A percentile compares a stretch with the other conserved stretches of the same genome.
These are phyloP conservation scores for Amanita rubescens DNA, from an alignment of 768 basidiomycete genomes.

Conservation along the genomic window DNA sequence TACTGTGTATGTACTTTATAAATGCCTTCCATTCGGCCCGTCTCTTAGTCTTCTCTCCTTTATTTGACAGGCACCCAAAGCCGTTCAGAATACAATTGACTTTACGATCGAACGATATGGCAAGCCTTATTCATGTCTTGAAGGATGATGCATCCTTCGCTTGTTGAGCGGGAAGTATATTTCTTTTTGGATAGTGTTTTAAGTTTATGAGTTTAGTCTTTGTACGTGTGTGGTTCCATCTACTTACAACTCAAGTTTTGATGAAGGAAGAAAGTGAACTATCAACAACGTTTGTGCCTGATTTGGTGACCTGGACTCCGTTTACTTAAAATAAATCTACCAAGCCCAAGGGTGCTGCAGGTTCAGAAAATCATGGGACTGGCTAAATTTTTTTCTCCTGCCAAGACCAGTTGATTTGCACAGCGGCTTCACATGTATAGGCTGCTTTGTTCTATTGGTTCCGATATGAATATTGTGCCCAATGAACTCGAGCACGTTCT, in stretches of 20 bases:
- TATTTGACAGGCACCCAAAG: slow-evolving; percentile 1
- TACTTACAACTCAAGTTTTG: neutral
- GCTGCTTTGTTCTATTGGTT: too few species aligned
- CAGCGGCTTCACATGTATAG: too few species aligned
- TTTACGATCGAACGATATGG: slow-evolving; percentile 1
- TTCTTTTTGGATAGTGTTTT: neutral
- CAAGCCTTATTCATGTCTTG: neutral
- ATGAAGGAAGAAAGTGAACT: too few species aligned
- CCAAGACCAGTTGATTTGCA: too few species aligned
- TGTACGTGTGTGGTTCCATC: neutral
- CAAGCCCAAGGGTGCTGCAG: too few species aligned
- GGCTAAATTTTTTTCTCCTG: too few species aligned
- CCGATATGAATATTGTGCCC: too few species aligned
- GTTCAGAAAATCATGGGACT: too few species aligned
- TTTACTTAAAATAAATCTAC: too few species aligned
- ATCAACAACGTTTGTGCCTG: too few species aligned
- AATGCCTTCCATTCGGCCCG: neutral
- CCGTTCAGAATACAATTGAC: slow-evolving; percentile 1
- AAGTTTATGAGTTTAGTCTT: neutral
- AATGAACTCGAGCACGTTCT: too few species aligned
- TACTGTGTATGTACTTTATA: neutral
- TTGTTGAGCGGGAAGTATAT: neutral
- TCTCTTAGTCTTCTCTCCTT: neutral
- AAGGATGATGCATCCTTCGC: neutral
- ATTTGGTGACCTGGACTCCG: too few species aligned